Percentiles rank a stretch among this genome's conserved stretches.
Evolutionary conservation across 306 rosid genomes (phyloP).

Genomic region (Quercus alba): DNA sequence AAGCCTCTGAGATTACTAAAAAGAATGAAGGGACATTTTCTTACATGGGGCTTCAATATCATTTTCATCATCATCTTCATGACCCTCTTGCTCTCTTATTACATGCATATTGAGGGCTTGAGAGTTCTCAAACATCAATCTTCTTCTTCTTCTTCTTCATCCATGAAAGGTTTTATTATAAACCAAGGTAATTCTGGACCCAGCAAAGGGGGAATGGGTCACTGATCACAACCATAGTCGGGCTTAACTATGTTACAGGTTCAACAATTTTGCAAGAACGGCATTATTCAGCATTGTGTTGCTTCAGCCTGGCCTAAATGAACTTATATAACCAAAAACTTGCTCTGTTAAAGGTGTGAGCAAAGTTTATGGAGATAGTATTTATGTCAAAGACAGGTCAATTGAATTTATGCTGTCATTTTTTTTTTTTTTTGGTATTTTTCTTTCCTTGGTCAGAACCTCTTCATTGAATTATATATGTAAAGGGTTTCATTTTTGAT

Average conservation of each 20-base stretch:
- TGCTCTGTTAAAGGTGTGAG: no score
- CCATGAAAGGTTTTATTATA: background rate
- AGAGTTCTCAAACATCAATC: slow-evolving; percentile 23
- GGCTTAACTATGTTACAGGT: background rate
- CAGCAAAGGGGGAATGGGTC: slow-evolving; percentile 42
- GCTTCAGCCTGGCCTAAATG: no score
- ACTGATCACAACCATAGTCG: background rate
- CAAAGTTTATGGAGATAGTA: no score
- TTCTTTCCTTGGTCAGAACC: no score
- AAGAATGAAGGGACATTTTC: slow-evolving; percentile 28
- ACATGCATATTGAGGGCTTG: slow-evolving; percentile 26
- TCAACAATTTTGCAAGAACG: background rate
- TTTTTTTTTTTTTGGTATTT: background rate
- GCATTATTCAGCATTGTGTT: background rate
- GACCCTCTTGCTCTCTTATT: slow-evolving; percentile 26
- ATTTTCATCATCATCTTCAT: slow-evolving; percentile 27
- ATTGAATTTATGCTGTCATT: background rate
- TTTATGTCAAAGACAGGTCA: no score
- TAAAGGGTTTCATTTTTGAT: no score
- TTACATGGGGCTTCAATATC: slow-evolving; percentile 24
- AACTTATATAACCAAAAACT: no score
- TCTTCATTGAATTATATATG: no score
- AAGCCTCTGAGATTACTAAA: background rate
- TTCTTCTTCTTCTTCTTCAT: background rate
- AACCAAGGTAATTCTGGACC: slow-evolving; percentile 43